A percentile compares a stretch with the other conserved stretches of the same genome.
Conservation (phyloP, 495 filamentous ascomycete species). For the Lasiosphaeria miniovina region DNA sequence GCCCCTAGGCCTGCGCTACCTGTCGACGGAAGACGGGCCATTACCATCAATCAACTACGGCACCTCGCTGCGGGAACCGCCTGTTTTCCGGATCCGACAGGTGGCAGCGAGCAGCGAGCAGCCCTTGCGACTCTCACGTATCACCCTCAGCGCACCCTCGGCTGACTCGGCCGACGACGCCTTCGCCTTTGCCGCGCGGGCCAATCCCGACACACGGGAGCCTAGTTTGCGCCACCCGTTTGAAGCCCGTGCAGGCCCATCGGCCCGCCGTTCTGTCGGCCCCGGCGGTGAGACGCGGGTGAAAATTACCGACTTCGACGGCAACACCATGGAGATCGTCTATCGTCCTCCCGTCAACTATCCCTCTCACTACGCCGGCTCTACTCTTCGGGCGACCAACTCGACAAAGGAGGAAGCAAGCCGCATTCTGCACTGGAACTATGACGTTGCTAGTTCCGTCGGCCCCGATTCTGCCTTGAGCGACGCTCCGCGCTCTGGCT, state of each 20-base stretch:
- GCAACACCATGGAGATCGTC: conserved; percentile 50
- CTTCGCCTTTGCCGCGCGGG: conserved; percentile 39
- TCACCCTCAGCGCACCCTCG: conserved; percentile 41
- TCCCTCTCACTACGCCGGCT: conserved; percentile 31
- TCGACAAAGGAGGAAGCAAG: conserved; percentile 41
- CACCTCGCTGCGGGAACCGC: conserved; percentile 16
- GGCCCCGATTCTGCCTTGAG: conserved; percentile 22
- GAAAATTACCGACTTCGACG: conserved; percentile 47
- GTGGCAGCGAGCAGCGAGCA: conserved; percentile 24
- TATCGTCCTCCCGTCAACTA: conserved; percentile 34
- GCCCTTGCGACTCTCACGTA: conserved; percentile 32
- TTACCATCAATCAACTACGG: conserved; percentile 35
- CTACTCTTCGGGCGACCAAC: conserved; percentile 31
- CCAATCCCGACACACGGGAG: conserved; percentile 32
- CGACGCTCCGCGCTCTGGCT: conserved; percentile 21
- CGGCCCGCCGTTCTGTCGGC: conserved; percentile 15
- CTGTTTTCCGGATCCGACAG: conserved; percentile 42
- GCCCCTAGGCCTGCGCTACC: conserved; percentile 71
- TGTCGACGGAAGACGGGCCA: conserved; percentile 41
- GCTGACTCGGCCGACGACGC: conserved; percentile 42
- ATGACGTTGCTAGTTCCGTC: conserved; percentile 36
- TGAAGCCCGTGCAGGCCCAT: conserved; percentile 17
- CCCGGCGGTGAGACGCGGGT: conserved; percentile 33
- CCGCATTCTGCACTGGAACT: conserved; percentile 50
- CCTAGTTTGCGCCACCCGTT: conserved; percentile 19